Evolutionary conservation across 257 asterid species (phyloP).

Genomic region (Solanum ahanhuiri): DNA sequence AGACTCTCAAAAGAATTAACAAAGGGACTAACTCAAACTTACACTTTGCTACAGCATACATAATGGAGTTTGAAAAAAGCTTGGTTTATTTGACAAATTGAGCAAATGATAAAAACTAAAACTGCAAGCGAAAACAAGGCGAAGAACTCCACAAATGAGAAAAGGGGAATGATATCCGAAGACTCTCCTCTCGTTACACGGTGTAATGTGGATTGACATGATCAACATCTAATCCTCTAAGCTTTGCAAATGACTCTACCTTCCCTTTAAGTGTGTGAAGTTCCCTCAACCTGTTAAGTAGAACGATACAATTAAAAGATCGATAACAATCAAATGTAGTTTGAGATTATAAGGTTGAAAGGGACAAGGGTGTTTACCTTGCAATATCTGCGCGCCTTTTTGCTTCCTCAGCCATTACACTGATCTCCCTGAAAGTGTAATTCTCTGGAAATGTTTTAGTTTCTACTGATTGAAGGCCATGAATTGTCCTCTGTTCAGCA

Average conservation of each 20-base stretch:
- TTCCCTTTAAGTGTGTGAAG: slow-evolving; percentile 52
- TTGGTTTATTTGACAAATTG: neutral
- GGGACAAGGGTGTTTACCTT: slow-evolving; percentile 13
- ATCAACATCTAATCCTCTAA: slow-evolving; percentile 43
- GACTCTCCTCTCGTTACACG: slow-evolving; percentile 11
- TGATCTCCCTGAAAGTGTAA: slow-evolving; percentile 35
- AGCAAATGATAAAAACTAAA: neutral
- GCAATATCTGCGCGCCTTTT: slow-evolving; percentile 53
- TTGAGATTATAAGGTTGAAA: neutral
- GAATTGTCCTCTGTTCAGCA: slow-evolving; percentile 46
- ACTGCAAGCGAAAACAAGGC: neutral
- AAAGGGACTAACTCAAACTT: neutral
- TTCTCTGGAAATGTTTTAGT: slow-evolving; percentile 19
- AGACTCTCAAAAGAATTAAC: neutral
- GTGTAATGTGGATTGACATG: slow-evolving; percentile 40
- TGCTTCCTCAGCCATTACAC: slow-evolving; percentile 54
- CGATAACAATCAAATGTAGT: neutral
- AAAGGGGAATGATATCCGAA: neutral
- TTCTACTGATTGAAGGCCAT: slow-evolving; percentile 43
- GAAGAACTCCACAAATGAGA: neutral
- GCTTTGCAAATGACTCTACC: slow-evolving; percentile 53
- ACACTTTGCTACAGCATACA: neutral
- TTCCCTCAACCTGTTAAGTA: slow-evolving; percentile 37
- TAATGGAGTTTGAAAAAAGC: neutral
- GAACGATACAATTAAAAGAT: neutral